These are phyloP conservation scores for Zymoseptoria pseudotritici DNA, from an alignment of 2,329 filamentous ascomycete genomes.

Conservation along the genomic window DNA sequence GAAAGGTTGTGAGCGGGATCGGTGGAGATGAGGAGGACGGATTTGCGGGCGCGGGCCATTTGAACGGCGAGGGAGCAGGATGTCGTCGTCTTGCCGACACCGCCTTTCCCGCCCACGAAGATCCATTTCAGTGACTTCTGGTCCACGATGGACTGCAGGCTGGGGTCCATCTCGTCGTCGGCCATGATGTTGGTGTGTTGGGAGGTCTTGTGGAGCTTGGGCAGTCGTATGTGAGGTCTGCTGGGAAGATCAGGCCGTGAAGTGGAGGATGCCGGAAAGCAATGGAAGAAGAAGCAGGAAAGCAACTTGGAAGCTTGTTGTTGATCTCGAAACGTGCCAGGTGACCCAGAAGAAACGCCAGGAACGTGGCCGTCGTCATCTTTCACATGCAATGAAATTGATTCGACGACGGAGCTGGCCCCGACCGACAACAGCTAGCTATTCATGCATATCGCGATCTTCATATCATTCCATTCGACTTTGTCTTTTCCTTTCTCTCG, in stretches of 20 bases:
- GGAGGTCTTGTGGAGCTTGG: not conserved
- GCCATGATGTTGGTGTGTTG: conserved; percentile 30
- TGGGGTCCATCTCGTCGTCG: conserved; percentile 77
- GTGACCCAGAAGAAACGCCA: not conserved
- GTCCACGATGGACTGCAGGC: conserved; percentile 88
- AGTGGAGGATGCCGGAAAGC: no score
- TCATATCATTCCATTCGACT: not conserved
- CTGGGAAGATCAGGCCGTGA: no score
- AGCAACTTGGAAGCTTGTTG: not conserved
- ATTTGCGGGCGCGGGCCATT: conserved; percentile 88
- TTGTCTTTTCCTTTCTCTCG: not conserved
- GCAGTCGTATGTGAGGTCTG: not conserved
- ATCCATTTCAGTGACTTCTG: conserved; percentile 96
- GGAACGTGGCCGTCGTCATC: not conserved
- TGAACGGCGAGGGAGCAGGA: conserved; percentile 98
- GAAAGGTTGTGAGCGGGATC: conserved; percentile 97
- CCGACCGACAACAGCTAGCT: no score
- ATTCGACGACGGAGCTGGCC: not conserved
- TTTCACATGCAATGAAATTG: not conserved
- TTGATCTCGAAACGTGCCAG: not conserved
- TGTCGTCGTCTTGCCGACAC: conserved; percentile 98
- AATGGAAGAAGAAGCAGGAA: not conserved
- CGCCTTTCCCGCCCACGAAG: conserved; percentile 96
- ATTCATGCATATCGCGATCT: not conserved
- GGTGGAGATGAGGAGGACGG: conserved; percentile 93